Conservation (phyloP, 441 rosid genomes). For the Croton laevigatus region DNA sequence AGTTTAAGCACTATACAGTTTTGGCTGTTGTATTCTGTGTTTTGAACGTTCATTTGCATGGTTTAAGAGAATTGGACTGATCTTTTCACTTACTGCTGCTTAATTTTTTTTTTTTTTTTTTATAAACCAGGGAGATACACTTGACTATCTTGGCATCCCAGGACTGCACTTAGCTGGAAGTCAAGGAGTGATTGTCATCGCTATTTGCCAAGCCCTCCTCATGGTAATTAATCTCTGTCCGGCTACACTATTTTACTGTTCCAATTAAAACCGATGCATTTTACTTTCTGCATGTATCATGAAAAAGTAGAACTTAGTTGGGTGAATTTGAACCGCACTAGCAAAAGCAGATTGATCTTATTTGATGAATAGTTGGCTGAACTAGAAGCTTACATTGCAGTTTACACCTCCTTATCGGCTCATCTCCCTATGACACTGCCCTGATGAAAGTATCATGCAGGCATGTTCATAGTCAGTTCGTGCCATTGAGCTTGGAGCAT, state of each 20-base stretch:
- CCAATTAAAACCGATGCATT: background rate
- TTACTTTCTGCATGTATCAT: background rate
- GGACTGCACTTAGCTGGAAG: conserved; percentile 94
- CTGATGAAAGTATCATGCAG: background rate
- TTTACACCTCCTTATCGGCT: background rate
- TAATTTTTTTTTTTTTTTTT: conserved; percentile 12
- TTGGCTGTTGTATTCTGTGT: background rate
- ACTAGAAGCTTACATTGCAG: background rate
- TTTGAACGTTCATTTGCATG: background rate
- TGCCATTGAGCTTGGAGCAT: background rate
- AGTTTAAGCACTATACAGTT: background rate
- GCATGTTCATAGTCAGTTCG: background rate
- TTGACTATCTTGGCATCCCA: conserved; percentile 92
- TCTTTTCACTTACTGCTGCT: conserved; percentile 1
- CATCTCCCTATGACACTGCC: background rate
- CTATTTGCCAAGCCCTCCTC: conserved; percentile 82
- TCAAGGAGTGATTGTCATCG: conserved; percentile 83
- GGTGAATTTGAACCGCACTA: background rate
- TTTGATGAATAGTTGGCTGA: background rate
- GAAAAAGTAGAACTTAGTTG: background rate
- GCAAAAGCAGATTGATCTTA: background rate
- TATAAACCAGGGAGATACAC: conserved; percentile 84
- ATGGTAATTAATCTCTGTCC: conserved; percentile 51
- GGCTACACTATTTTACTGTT: background rate
- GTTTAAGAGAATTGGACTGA: background rate